These are phyloP conservation scores for Houttuynia cordata DNA, from an alignment of 164 flowering plant species.

Conservation along the genomic window DNA sequence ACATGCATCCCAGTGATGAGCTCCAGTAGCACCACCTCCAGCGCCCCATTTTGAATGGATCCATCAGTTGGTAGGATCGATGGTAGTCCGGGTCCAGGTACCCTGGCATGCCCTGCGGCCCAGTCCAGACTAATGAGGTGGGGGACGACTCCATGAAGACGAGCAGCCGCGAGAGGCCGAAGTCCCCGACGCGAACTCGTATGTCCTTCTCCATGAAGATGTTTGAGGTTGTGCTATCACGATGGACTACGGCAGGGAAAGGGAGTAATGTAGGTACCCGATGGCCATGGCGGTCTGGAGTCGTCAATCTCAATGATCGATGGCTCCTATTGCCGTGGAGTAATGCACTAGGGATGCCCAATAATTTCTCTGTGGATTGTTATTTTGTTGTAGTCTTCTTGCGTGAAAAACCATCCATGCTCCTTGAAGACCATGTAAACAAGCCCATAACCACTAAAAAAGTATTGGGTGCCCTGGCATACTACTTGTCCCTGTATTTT, in stretches of 20 bases:
- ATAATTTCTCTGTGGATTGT: too few relatives aligned
- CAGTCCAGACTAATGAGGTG: constrained; percentile 66
- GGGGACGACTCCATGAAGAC: constrained; percentile 24
- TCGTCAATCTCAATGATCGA: too few relatives aligned
- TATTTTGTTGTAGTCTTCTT: too few relatives aligned
- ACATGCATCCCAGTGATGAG: constrained; percentile 71
- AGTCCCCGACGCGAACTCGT: constrained; percentile 75
- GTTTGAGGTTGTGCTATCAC: constrained; percentile 79
- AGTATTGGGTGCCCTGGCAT: too few relatives aligned
- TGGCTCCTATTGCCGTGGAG: too few relatives aligned
- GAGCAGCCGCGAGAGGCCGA: constrained; percentile 72
- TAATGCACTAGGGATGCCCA: too few relatives aligned
- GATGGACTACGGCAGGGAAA: constrained; percentile 67
- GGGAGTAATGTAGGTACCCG: constrained; percentile 67
- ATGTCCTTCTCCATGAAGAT: constrained; percentile 73
- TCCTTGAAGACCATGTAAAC: too few relatives aligned
- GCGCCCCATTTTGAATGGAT: constrained; percentile 95
- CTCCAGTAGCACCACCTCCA: constrained; percentile 82
- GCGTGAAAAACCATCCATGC: too few relatives aligned
- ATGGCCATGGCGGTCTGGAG: constrained; percentile 60
- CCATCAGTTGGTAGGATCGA: constrained; percentile 65
- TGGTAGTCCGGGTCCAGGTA: constrained; percentile 89
- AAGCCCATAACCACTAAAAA: too few relatives aligned
- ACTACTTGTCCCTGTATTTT: too few relatives aligned
- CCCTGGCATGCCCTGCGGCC: constrained; percentile 99